Conservation (phyloP, 2,329 filamentous ascomycete genomes). For the Aspergillus calidoustus region DNA sequence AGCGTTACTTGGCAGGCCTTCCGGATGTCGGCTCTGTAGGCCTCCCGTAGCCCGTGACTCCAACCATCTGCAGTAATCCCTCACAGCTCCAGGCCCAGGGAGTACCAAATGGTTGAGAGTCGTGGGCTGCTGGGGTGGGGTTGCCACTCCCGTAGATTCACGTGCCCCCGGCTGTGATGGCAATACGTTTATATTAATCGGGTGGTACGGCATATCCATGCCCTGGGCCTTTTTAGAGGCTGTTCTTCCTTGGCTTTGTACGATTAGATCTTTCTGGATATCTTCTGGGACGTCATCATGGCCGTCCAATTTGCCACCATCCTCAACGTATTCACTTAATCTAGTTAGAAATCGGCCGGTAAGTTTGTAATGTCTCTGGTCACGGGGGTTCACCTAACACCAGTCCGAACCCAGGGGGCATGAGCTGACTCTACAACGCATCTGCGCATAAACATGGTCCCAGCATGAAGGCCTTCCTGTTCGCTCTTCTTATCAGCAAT, state of each 20-base stretch:
- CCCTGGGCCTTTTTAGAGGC: not conserved
- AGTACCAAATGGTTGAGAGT: conserved; percentile 10
- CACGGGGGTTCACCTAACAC: conserved; percentile 39
- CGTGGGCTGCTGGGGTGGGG: not conserved
- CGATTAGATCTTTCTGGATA: not conserved
- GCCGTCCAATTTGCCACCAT: not conserved
- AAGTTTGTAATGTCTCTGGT: conserved; percentile 41
- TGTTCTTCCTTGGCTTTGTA: not conserved
- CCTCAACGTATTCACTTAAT: not conserved
- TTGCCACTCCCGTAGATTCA: too few relatives aligned
- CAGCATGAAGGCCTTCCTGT: conserved; percentile 33
- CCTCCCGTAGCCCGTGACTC: conserved; percentile 22
- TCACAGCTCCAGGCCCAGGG: conserved; percentile 22
- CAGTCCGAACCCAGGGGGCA: conserved; percentile 31
- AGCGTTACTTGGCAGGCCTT: conserved; percentile 20
- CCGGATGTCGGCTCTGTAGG: conserved; percentile 23
- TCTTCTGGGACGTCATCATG: not conserved
- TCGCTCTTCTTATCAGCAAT: conserved; percentile 29
- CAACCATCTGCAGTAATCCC: conserved; percentile 24
- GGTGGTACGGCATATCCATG: not conserved
- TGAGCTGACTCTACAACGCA: conserved; percentile 35
- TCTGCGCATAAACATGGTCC: conserved; percentile 33
- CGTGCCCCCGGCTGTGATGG: not conserved
- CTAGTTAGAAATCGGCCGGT: too few relatives aligned
- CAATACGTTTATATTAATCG: not conserved